phyloP scores from a whole-genome alignment of 352 stramenopile species.

The Pythium aristosporum region DNA sequence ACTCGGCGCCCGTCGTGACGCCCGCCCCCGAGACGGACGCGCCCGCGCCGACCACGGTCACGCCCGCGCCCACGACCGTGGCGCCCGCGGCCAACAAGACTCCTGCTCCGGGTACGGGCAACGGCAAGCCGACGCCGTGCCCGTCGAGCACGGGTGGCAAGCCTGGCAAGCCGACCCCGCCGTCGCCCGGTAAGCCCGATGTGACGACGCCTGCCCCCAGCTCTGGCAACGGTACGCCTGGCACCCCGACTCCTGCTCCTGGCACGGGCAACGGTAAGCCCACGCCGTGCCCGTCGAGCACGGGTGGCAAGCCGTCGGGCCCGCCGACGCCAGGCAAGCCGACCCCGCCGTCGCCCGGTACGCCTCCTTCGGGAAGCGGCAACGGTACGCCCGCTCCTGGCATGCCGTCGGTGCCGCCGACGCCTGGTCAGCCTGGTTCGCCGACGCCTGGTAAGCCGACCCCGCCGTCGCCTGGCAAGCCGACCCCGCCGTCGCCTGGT shows the following conservation, averaged over 20 bases:
- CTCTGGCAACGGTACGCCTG: too few species aligned
- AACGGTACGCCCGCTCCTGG: too few species aligned
- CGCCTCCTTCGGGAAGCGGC: too few species aligned
- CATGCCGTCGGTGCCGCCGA: too few species aligned
- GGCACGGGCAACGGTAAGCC: conserved; percentile 10
- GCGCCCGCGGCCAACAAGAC: too few species aligned
- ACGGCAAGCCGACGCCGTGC: conserved; percentile 1
- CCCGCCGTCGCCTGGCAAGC: too few species aligned
- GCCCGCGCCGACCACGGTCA: background rate
- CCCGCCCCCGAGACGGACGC: background rate
- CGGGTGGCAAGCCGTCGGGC: background rate
- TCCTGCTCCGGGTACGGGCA: conserved; percentile 3
- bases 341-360: too few species aligned
- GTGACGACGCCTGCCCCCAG: too few species aligned
- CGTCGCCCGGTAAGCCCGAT: too few species aligned
- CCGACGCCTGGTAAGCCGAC: too few species aligned
- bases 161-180: background rate
- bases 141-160: background rate
- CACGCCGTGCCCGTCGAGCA: background rate
- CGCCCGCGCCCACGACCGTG: background rate
- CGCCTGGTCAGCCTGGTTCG: too few species aligned
- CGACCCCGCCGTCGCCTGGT: too few species aligned
- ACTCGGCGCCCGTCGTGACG: conserved; percentile 5
- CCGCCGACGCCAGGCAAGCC: background rate
- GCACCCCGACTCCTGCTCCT: background rate